Evolutionary conservation across 2,329 filamentous ascomycete species (phyloP).

Genomic region (Fusarium aywerte): DNA sequence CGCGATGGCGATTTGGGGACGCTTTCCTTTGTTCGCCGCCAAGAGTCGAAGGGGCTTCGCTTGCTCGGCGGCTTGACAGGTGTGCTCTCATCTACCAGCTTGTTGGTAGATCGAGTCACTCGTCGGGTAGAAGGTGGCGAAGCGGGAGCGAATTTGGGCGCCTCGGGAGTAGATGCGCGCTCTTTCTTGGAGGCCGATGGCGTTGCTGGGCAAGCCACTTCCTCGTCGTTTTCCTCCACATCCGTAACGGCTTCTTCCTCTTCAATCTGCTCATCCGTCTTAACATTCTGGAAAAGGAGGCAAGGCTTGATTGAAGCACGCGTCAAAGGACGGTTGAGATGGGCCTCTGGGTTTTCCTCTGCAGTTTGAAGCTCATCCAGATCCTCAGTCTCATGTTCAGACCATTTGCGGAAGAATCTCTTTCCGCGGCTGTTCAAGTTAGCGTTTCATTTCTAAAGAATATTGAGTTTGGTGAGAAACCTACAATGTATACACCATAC

Average conservation of each 20-base stretch:
- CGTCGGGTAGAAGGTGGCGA: constrained; percentile 72
- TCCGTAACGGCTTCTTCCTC: constrained; percentile 71
- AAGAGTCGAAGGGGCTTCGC: constrained; percentile 73
- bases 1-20: constrained; percentile 57
- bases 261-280: constrained; percentile 58
- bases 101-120: constrained; percentile 66
- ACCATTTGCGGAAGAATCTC: constrained; percentile 78
- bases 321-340: constrained; percentile 62
- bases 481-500: constrained; percentile 82
- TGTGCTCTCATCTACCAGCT: constrained; percentile 57
- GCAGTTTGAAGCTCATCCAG: constrained; percentile 51
- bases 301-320: constrained; percentile 78
- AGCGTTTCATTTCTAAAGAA: constrained; percentile 1
- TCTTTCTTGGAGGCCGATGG: constrained; percentile 51
- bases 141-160: constrained; percentile 65
- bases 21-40: constrained; percentile 71
- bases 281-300: constrained; percentile 72
- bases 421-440: constrained; percentile 74
- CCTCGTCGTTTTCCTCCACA: constrained; percentile 60
- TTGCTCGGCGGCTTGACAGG: constrained; percentile 55
- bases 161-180: constrained; percentile 61
- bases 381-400: constrained; percentile 53
- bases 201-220: constrained; percentile 48
- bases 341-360: constrained; percentile 51
- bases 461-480: constrained; percentile 51